Percentiles rank a stretch among this genome's conserved stretches.
Evolutionary conservation across 208 protist species (phyloP).

Genomic region (Crithidia sp.): DNA sequence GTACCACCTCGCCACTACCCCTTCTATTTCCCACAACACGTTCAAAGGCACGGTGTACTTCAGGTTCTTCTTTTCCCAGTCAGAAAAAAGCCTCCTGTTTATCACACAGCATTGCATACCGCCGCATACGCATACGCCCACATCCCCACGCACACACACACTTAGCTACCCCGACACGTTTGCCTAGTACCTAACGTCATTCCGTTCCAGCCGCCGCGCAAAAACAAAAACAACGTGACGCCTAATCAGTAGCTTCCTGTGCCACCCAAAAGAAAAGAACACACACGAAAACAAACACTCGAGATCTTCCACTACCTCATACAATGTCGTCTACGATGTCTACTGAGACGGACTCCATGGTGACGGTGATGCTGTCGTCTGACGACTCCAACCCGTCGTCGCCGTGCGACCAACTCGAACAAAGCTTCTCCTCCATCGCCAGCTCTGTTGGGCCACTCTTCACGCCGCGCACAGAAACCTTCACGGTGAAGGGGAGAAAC

Average conservation of each 20-base stretch:
- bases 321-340: constrained; percentile 13
- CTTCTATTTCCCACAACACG: no score
- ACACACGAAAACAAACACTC: background rate
- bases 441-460: constrained; percentile 46
- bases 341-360: constrained; percentile 15
- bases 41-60: no score
- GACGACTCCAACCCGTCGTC: constrained; percentile 31
- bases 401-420: constrained; percentile 31
- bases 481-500: constrained; percentile 16
- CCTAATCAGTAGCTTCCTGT: no score
- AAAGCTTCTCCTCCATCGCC: constrained; percentile 41
- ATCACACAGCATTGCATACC: no score
- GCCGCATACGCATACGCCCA: no score
- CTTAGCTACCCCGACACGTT: no score
- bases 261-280: background rate
- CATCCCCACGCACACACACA: no score
- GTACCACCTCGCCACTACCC: no score
- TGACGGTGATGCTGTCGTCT: constrained; percentile 28
- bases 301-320: background rate
- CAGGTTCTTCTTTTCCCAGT: no score
- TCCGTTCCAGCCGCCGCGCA: background rate
- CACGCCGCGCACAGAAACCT: constrained; percentile 25
- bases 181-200: background rate
- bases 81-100: no score
- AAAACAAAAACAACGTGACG: no score